Evolutionary conservation across 225 moss, liverwort and hornwort genomes (phyloP).

Genomic region (Bryum argenteum): DNA sequence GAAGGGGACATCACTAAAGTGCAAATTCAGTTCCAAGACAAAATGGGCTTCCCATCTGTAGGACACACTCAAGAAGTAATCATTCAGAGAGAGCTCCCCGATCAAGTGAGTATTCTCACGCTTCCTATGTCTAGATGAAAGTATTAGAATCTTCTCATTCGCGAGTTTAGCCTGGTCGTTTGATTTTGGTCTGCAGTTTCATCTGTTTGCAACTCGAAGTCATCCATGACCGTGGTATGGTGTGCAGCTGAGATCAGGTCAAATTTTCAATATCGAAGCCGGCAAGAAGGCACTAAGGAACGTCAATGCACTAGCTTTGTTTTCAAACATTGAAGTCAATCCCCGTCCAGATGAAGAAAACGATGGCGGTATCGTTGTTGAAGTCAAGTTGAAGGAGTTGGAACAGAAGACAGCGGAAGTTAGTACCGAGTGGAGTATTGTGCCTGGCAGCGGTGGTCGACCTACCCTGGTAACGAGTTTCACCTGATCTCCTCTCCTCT

Average conservation of each 20-base stretch:
- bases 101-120: slow-evolving; percentile 53
- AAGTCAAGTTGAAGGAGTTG: slow-evolving; percentile 92
- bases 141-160: not conserved
- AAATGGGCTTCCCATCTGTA: slow-evolving; percentile 78
- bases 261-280: slow-evolving; percentile 94
- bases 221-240: not conserved
- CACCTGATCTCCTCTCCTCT: not conserved
- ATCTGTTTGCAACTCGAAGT: not conserved
- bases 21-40: slow-evolving; percentile 91
- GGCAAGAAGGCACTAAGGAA: slow-evolving; percentile 93
- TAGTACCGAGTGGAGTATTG: slow-evolving; percentile 96
- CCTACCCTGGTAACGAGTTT: slow-evolving; percentile 59
- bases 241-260: slow-evolving; percentile 65
- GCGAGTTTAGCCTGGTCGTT: not conserved
- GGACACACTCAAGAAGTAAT: slow-evolving; percentile 72
- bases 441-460: slow-evolving; percentile 70
- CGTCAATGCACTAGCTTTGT: slow-evolving; percentile 81
- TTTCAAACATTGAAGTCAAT: slow-evolving; percentile 96
- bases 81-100: slow-evolving; percentile 78
- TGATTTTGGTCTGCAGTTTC: not conserved
- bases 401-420: slow-evolving; percentile 98
- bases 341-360: slow-evolving; percentile 89
- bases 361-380: slow-evolving; percentile 92
- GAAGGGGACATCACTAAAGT: slow-evolving; percentile 93
- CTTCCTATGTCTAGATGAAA: not conserved